Percentiles rank a stretch among this genome's conserved stretches.
These are phyloP conservation scores for Centrapalus pauciflorus DNA, from an alignment of 129 eudicot genomes.

Conservation along the genomic window DNA sequence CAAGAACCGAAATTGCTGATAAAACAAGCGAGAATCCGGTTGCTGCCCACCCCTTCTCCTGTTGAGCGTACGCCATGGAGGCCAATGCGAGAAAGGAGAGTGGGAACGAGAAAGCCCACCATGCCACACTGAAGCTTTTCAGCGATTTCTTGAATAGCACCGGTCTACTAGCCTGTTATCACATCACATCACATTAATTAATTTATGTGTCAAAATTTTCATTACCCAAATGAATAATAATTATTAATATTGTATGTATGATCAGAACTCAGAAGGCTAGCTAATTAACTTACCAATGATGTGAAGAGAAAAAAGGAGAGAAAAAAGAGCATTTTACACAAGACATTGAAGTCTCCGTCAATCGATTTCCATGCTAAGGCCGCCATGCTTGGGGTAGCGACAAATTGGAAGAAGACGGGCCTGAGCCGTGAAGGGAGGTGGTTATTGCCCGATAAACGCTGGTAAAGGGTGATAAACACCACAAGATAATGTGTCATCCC, in stretches of 20 bases:
- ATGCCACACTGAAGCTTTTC: conserved; percentile 47
- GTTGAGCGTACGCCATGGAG: conserved; percentile 31
- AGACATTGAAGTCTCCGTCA: conserved; percentile 36
- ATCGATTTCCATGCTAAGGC: conserved; percentile 66
- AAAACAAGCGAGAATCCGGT: conserved; percentile 19
- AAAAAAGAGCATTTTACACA: conserved; percentile 60
- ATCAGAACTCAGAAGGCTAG: background rate
- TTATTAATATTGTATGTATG: background rate
- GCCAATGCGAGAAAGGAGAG: conserved; percentile 44
- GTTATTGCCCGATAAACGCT: conserved; percentile 48
- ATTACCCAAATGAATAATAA: background rate
- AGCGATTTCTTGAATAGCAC: conserved; percentile 48
- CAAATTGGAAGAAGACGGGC: conserved; percentile 55
- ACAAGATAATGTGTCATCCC: conserved; percentile 72
- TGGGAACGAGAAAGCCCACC: conserved; percentile 70
- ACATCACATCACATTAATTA: background rate
- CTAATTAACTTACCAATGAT: conserved; percentile 45
- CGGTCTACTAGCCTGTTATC: conserved; percentile 40
- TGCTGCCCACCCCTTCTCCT: conserved; percentile 28
- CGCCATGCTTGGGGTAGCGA: conserved; percentile 66
- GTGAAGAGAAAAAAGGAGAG: conserved; percentile 54
- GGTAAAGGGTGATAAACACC: conserved; percentile 63
- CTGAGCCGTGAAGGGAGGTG: conserved; percentile 51
- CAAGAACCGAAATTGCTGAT: conserved; percentile 21
- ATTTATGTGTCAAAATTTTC: background rate